A percentile compares a stretch with the other conserved stretches of the same genome.
These are phyloP conservation scores for Salisapilia sapeloensis DNA, from an alignment of 352 stramenopile species.

Conservation along the genomic window DNA sequence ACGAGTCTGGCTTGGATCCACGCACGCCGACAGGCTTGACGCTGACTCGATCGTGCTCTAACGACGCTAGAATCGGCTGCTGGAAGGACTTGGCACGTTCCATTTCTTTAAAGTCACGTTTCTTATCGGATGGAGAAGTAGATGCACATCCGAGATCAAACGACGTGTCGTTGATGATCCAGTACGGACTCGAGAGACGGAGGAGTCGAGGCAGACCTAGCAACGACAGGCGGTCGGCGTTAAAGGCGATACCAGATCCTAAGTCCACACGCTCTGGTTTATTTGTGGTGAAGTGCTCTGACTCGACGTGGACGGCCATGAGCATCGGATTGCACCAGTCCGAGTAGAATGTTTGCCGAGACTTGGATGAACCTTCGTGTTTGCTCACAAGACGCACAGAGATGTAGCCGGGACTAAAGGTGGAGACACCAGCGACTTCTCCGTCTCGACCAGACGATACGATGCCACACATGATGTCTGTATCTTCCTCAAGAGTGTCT, in stretches of 20 bases:
- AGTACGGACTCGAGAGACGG: conserved; percentile 69
- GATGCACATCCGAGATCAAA: conserved; percentile 46
- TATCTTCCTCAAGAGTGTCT: conserved; percentile 10
- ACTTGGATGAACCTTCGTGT: conserved; percentile 7
- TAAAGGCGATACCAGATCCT: conserved; percentile 35
- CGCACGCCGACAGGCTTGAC: conserved; percentile 35
- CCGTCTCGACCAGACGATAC: conserved; percentile 56
- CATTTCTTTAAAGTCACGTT: conserved; percentile 22
- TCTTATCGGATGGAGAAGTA: conserved; percentile 28
- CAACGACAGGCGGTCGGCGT: conserved; percentile 54
- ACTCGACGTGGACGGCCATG: conserved; percentile 60
- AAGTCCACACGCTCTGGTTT: conserved; percentile 34
- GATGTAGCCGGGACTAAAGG: conserved; percentile 52
- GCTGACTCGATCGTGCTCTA: conserved; percentile 48
- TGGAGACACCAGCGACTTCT: conserved; percentile 60
- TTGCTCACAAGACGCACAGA: conserved; percentile 34
- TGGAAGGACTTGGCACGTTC: conserved; percentile 22
- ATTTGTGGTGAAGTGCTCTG: conserved; percentile 60
- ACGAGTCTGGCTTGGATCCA: conserved; percentile 30
- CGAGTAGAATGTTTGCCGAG: too few species aligned
- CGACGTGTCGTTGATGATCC: conserved; percentile 74
- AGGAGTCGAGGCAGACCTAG: conserved; percentile 52
- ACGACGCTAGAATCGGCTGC: conserved; percentile 37
- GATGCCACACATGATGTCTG: conserved; percentile 21
- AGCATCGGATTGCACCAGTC: conserved; percentile 70